Base-by-base conservation (phyloP, 2,329 filamentous ascomycete genomes). In the Didymella pomorum region DNA sequence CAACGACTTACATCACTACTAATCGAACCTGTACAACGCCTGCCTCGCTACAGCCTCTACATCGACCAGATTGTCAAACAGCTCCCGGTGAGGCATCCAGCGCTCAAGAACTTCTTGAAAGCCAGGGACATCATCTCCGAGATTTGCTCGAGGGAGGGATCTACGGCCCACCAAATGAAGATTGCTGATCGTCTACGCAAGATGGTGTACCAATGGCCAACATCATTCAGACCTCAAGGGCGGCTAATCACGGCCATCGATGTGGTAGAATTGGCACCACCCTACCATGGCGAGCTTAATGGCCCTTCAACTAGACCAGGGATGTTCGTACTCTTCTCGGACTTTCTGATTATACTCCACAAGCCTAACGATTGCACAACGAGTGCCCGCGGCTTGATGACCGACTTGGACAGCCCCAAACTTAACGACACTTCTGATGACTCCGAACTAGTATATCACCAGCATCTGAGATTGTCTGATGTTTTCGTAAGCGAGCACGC, bases 51-150 rank as follows among this genome's bases (percentile, higher is more conserved):
- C 79, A 97, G 92, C 71, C 82, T 99, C 33, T 89, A 98, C 72
- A 98, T 99, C 68, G 95, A 99, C 79, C 93, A 96, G 71, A 97
- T 99, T 71, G 86, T 95, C 46, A 88, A 89, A 65, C 93, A 90
- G 60, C 84, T 98, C 18, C 93, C 94, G 4, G 86, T 93, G 49
- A 88, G 90, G 9, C 93, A 98, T 73, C 91, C 93, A 2, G 93
- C 93, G 0, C 83, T 97, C 52, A 89, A 90, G 65, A 84, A 85
- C 2, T 89, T 99, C 79, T 85, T 97, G 41, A 93, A 92, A 73
- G 93, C 95, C 0, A 86, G 94, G 65, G 95, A 98, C 74, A 91
- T 97, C 52, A 93, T 99, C 65, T 93, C 93, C 20, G 95, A 96
- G 52, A 99, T 99, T 42, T 99, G 95, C 77, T 96, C 94, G 16